Percentiles rank a stretch among this genome's conserved stretches.
phyloP scores from a whole-genome alignment of 2,329 filamentous ascomycete genomes.

The Waltergamsia citrina region DNA sequence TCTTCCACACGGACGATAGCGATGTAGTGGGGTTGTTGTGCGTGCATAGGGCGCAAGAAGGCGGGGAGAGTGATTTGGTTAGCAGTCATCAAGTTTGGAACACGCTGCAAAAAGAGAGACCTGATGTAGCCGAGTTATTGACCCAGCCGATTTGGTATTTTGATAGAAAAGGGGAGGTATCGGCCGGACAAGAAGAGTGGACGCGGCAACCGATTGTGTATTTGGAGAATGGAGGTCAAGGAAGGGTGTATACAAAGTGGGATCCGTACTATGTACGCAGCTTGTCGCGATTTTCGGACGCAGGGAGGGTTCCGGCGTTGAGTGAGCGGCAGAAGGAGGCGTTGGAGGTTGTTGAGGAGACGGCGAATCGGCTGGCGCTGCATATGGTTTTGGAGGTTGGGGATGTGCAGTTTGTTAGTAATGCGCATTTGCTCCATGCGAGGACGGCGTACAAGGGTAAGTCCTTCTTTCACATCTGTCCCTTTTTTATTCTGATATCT shows the following conservation, averaged over 20 bases:
- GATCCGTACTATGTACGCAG: slow-evolving; percentile 83
- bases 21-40: slow-evolving; percentile 81
- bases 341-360: slow-evolving; percentile 56
- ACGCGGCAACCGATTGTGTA: slow-evolving; percentile 67
- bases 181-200: slow-evolving; percentile 63
- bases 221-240: slow-evolving; percentile 63
- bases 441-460: slow-evolving; percentile 61
- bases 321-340: slow-evolving; percentile 50
- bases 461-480: neutral
- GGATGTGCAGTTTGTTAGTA: slow-evolving; percentile 79
- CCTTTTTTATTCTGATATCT: neutral
- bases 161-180: slow-evolving; percentile 80
- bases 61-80: slow-evolving; percentile 74
- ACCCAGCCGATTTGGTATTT: slow-evolving; percentile 83
- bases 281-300: slow-evolving; percentile 62
- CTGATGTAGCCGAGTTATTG: slow-evolving; percentile 67
- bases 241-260: slow-evolving; percentile 59
- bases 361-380: slow-evolving; percentile 60
- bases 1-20: slow-evolving; percentile 62
- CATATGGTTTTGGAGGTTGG: slow-evolving; percentile 84
- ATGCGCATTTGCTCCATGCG: slow-evolving; percentile 72
- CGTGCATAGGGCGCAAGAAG: slow-evolving; percentile 65
- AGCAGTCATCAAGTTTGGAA: slow-evolving; percentile 77
- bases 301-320: slow-evolving; percentile 44
- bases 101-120: slow-evolving; percentile 62